phyloP scores from a whole-genome alignment of 805 yeast genomes.

The Cyberlindnera xishuangbannaensis region DNA sequence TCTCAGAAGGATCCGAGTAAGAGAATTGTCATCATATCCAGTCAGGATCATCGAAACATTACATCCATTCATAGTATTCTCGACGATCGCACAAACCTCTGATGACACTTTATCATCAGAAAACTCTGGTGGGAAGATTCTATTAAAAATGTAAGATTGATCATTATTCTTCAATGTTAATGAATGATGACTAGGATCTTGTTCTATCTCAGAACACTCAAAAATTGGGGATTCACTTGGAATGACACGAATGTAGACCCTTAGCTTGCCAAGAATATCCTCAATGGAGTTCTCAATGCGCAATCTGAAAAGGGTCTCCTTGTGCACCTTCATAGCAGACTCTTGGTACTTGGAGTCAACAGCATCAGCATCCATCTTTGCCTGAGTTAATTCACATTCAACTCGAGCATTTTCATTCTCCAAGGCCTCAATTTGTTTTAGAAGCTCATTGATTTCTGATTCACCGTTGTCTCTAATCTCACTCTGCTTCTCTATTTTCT shows the following conservation, averaged over 20 bases:
- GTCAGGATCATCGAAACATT: conserved; percentile 10
- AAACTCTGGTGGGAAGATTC: conserved; percentile 1
- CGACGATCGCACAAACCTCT: conserved; percentile 8
- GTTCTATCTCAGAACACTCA: no score
- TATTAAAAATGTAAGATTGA: conserved; percentile 6
- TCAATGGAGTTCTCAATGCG: conserved; percentile 46
- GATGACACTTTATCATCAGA: conserved; percentile 3
- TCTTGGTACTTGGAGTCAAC: conserved; percentile 21
- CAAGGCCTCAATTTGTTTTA: conserved; percentile 20
- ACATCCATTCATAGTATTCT: conserved; percentile 12
- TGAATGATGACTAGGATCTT: conserved; percentile 4
- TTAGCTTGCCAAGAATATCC: conserved; percentile 29
- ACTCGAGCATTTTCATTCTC: conserved; percentile 18
- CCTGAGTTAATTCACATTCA: conserved; percentile 18
- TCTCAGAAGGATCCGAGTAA: not conserved
- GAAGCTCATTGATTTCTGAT: conserved; percentile 1
- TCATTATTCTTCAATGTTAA: not conserved
- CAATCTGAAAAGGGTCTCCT: conserved; percentile 34
- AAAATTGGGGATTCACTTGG: no score
- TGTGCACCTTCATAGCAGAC: conserved; percentile 27
- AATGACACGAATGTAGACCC: conserved; percentile 20
- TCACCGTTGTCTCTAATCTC: conserved; percentile 1
- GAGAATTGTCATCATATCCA: conserved; percentile 6
- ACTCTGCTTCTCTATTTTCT: conserved; percentile 1
- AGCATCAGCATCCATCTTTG: conserved; percentile 20